A percentile compares a stretch with the other conserved stretches of the same genome.
These are phyloP conservation scores for Eleusine indica DNA, from an alignment of 176 grass and related monocot species.

Conservation along the genomic window DNA sequence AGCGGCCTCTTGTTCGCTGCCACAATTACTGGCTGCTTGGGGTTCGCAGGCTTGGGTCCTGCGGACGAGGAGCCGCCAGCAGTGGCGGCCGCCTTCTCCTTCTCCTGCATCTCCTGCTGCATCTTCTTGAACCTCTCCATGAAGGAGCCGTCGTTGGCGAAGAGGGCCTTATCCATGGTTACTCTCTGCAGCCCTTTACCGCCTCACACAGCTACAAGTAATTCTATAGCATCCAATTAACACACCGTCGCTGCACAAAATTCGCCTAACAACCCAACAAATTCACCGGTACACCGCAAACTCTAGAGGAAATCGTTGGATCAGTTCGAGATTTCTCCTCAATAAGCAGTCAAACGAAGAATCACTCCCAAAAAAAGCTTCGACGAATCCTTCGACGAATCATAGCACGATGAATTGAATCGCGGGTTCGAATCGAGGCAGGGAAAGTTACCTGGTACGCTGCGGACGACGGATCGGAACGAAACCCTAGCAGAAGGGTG, in stretches of 20 bases:
- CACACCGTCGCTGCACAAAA: slow-evolving; percentile 27
- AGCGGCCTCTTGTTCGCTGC: slow-evolving; percentile 60
- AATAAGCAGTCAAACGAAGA: too few species aligned
- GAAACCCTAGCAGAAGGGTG: slow-evolving; percentile 27
- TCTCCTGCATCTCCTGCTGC: slow-evolving; percentile 71
- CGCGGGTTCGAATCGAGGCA: not conserved
- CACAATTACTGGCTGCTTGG: slow-evolving; percentile 25
- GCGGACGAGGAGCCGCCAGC: not conserved
- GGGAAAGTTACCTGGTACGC: slow-evolving; percentile 36
- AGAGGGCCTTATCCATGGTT: slow-evolving; percentile 63
- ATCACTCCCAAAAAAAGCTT: not conserved
- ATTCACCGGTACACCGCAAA: not conserved
- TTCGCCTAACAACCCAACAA: not conserved
- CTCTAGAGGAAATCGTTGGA: not conserved
- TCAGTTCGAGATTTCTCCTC: not conserved
- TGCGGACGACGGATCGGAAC: not conserved
- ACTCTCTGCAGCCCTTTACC: not conserved
- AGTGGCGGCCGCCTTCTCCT: not conserved
- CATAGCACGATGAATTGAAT: too few species aligned
- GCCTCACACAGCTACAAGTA: slow-evolving; percentile 29
- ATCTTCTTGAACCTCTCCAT: slow-evolving; percentile 95
- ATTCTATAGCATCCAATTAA: slow-evolving; percentile 49
- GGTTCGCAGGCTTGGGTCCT: slow-evolving; percentile 18
- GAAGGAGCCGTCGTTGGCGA: slow-evolving; percentile 97
- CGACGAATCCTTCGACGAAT: too few species aligned